Evolutionary conservation across 2,329 filamentous ascomycete species (phyloP), one percentile per base, ranked within the genome.

Genomic region (Arthrinium phaeospermum): DNA sequence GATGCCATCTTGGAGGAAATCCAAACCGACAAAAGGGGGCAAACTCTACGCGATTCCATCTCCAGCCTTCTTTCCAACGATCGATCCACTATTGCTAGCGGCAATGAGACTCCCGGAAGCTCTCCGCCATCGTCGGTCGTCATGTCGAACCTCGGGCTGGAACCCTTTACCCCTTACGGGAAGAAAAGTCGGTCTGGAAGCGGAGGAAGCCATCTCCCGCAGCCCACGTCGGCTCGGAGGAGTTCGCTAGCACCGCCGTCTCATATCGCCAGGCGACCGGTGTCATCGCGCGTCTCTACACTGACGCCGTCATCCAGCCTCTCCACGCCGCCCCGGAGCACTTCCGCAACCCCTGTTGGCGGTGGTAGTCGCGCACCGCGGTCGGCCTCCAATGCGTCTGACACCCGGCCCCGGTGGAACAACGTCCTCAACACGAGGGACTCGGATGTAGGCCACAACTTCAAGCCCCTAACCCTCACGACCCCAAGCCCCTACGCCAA

Each of bases 11-110:
- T 98, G 45, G 94, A 96, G 72, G 94, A 97, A 70, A 85, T 95
- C 2, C 88, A 92, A 69, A 82, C 84, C 10, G 89, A 90, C 72
- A 85, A 85, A 70, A 89, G 88, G 75, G 91, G 90, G 70, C 93
- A 95, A 79, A 93, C 96, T 77, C 86, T 98, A 68, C 90, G 96
- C 67, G 96, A 98, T 81, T 98, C 96, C 0, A 92, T 98, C 72
- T 98, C 95, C 0, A 98, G 94, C 76, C 94, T 98, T 82, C 86
- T 97, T 4, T 97, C 94, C 1, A 93, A 93, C 76, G 94, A 97
- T 79, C 89, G 90, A 70, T 95, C 93, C 1, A 89, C 91, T 2
- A 83, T 89, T 13, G 91, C 88, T 74, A 96, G 93, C 77, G 88
- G 89, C 67, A 83, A 91, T 67, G 94, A 92, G 46, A 94, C 92